These are phyloP conservation scores for Colletotrichum tamarilloi DNA, from an alignment of 2,329 filamentous ascomycete species.

Conservation along the genomic window DNA sequence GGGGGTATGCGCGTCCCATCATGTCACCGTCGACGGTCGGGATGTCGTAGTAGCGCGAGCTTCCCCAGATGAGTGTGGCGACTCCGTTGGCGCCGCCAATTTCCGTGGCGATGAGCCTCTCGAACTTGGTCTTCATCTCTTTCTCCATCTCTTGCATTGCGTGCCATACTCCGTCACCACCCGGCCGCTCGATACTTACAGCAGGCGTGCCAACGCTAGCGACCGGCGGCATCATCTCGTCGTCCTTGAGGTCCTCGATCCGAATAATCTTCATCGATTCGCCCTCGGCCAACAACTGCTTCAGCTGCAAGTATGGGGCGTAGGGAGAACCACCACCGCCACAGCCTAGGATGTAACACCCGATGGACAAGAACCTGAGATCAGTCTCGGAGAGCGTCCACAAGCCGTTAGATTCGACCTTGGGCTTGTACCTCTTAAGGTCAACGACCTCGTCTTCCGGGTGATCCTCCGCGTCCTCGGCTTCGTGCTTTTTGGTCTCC, in stretches of 20 bases:
- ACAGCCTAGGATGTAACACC: slow-evolving; percentile 41
- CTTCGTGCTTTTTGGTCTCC: slow-evolving; percentile 27
- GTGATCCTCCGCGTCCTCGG: not conserved
- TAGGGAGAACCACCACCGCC: slow-evolving; percentile 40
- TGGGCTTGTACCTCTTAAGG: slow-evolving; percentile 24
- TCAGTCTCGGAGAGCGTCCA: slow-evolving; percentile 40
- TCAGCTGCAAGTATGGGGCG: slow-evolving; percentile 37
- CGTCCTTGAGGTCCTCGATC: slow-evolving; percentile 37
- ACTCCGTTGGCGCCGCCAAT: slow-evolving; percentile 67
- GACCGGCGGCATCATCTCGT: slow-evolving; percentile 38
- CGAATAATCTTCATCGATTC: slow-evolving; percentile 37
- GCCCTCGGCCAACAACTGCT: slow-evolving; percentile 36
- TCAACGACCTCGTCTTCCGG: slow-evolving; percentile 13
- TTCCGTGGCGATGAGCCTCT: slow-evolving; percentile 39
- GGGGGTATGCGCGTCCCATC: slow-evolving; percentile 47
- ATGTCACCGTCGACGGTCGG: slow-evolving; percentile 50
- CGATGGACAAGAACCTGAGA: slow-evolving; percentile 39
- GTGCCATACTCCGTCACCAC: slow-evolving; percentile 35
- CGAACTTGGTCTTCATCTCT: slow-evolving; percentile 17
- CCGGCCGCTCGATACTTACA: slow-evolving; percentile 37
- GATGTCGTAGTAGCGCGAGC: slow-evolving; percentile 47
- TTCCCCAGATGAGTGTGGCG: slow-evolving; percentile 50
- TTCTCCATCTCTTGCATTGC: slow-evolving; percentile 33
- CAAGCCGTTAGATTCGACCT: slow-evolving; percentile 22
- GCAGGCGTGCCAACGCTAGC: slow-evolving; percentile 39